These are phyloP conservation scores for Rhizopus arrhizus DNA, from an alignment of 371 early-diverging fungal species.

Conservation along the genomic window DNA sequence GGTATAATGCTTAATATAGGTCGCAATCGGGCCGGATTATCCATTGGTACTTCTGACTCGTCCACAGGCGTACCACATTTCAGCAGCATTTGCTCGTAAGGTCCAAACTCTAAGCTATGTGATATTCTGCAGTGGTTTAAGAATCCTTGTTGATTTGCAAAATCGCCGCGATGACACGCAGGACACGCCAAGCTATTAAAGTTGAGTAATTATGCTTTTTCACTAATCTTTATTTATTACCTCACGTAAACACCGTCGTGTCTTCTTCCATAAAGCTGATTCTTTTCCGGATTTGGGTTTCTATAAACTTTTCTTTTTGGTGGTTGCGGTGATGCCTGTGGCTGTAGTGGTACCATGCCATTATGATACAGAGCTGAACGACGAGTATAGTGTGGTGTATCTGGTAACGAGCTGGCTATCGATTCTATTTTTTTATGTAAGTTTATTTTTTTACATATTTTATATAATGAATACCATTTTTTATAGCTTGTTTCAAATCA, in stretches of 20 bases:
- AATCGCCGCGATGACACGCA: conserved; percentile 62
- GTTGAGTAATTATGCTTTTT: no score
- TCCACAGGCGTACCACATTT: conserved; percentile 70
- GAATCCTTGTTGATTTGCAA: conserved; percentile 78
- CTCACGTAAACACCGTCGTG: conserved; percentile 66
- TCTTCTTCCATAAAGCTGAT: conserved; percentile 49
- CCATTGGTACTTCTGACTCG: conserved; percentile 64
- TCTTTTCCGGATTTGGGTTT: conserved; percentile 12
- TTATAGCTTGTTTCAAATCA: conserved; percentile 53
- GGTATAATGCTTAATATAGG: conserved; percentile 30
- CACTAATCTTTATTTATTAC: conserved; percentile 28
- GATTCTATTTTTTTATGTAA: conserved; percentile 14
- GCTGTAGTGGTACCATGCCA: conserved; percentile 15
- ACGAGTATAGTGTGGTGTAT: conserved; percentile 45
- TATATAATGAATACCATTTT: conserved; percentile 50
- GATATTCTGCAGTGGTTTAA: conserved; percentile 77
- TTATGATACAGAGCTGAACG: conserved; percentile 39
- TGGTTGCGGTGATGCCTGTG: conserved; percentile 2
- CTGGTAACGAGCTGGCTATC: conserved; percentile 30
- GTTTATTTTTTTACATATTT: background rate
- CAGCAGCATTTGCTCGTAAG: conserved; percentile 69
- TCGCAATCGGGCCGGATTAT: conserved; percentile 56
- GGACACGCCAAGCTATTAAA: conserved; percentile 56
- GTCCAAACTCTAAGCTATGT: conserved; percentile 71
- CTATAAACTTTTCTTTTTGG: conserved; percentile 22